Base-by-base conservation (phyloP, 78 protist genomes). In the Creolimax fragrantissima region DNA sequence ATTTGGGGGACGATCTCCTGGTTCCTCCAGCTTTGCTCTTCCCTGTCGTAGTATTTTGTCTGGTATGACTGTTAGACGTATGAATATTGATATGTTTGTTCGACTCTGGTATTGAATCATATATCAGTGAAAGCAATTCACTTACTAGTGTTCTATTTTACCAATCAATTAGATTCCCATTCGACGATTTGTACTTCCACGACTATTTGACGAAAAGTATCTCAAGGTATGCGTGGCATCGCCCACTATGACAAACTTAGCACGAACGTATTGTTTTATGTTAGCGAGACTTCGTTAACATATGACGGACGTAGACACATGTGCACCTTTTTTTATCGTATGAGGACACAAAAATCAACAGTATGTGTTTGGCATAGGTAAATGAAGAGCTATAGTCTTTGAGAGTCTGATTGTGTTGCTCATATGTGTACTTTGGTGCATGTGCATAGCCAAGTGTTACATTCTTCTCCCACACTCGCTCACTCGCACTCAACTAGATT, bases 21-120 rank as follows among this genome's bases (percentile, higher is more conserved):
- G 86, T 83, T 36, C 86, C 86, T 24, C 86, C 86, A 41, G 7
- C 86, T 41, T 24, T 83, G 86, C 7, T 83, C 86, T 83, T 83
- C 86, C 86, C 86, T 36, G 86, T 83, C 41, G 7, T 6, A 32
- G 86, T 83, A 36, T 83, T 83, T 58, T 17, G 11, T 32, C 74
- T 58, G 74, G 74, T 58, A 58, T 58, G 74, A 58, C 39, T 11
- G 74, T 32, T 58, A 58, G 39, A 32, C 39, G 39, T 17, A 32
- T 32, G 17, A 32, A 58, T 58, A 17, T 17, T 58, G 74, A 58
- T 58, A 58, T 32, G 74, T 58, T 58, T 58, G 39, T 58, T 17
- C 39, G 74, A 58, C 17, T 58, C 17, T 11, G 74, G 74, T 58
- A 32, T 58, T 58, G 17, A 58, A 11, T 58, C 17, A 32, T 32